Evolutionary conservation across 2,329 filamentous ascomycete genomes (phyloP), one percentile per base, ranked within the genome.

Genomic region (Neonectria coccinea): DNA sequence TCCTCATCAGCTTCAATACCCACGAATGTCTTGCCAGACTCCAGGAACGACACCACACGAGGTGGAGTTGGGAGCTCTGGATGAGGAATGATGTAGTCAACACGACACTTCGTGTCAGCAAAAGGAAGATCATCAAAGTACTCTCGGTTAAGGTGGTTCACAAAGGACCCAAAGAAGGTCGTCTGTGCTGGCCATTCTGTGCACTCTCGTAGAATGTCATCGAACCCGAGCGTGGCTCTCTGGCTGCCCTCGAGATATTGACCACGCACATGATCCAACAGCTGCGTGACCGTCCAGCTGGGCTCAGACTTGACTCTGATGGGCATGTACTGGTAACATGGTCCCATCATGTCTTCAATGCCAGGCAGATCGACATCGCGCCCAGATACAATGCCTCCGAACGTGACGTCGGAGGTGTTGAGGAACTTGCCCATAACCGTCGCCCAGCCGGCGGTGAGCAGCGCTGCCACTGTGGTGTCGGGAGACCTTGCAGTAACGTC

Each of bases 311-410:
- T 67, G 59, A 75, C 72, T n/a, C 73, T 67, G 9, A 75, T 65
- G 1, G 73, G 73, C 52, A 73, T 74, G 64, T 75, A 75, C 25
- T 75, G 73, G 41, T 75, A 75, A 61, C 73, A 75, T 1, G 73
- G 73, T 0, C 73, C 74, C 71, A 75, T 73, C 42, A 74, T 66
- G 31, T 59, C 59, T 18, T 75, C 73, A 31, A 71, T 62, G 4
- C 70, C 71, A 0, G 60, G 3, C 5, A 75, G 42, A 11, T 72
- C 63, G 20, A 73, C 44, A 47, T 68, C 69, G 10, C 73, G 73
- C 3, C 73, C 73, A 4, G 73, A 75, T 0, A 74, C 73, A 27
- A 75, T 75, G 3, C 73, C 65, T 3, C 73, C 73, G 11, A 75
- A 75, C 1, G 70, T 73, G 2, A 75, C 71, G 8, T 75, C 73